These are phyloP conservation scores for Hortiboletus flavorubellus DNA, from an alignment of 768 basidiomycete species.

Conservation along the genomic window DNA sequence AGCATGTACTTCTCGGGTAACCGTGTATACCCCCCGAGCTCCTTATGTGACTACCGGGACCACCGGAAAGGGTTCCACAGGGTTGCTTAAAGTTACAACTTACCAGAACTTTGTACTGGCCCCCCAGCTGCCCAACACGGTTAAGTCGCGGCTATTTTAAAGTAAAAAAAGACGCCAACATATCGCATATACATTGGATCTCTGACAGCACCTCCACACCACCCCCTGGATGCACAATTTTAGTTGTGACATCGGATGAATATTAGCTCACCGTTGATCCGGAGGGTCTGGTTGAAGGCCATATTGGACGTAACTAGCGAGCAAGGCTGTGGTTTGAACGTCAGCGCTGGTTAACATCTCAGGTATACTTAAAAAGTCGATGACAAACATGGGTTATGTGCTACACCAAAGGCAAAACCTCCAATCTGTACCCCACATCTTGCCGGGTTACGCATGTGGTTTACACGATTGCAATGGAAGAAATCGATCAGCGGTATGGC, in stretches of 20 bases:
- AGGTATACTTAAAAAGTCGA: slow-evolving; percentile 7
- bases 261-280: slow-evolving; percentile 9
- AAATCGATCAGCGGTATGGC: slow-evolving; percentile 6
- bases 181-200: neutral
- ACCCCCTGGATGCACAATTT: slow-evolving; percentile 17
- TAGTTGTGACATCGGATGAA: slow-evolving; percentile 18
- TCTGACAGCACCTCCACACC: neutral
- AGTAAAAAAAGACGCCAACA: neutral
- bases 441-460: slow-evolving; percentile 8
- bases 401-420: slow-evolving; percentile 2
- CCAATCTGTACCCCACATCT: slow-evolving; percentile 24
- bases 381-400: slow-evolving; percentile 4
- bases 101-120: slow-evolving; percentile 5
- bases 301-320: slow-evolving; percentile 7
- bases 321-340: slow-evolving; percentile 9
- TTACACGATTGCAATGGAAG: slow-evolving; percentile 16
- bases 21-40: slow-evolving; percentile 1
- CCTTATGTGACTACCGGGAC: neutral
- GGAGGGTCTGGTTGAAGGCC: neutral
- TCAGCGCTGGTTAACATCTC: slow-evolving; percentile 3
- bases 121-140: neutral
- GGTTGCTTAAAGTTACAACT: slow-evolving; percentile 9
- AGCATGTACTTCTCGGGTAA: slow-evolving; percentile 1
- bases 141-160: neutral
- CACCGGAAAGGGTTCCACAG: slow-evolving; percentile 2